phyloP scores from a whole-genome alignment of 306 rosid species.

The Fragaria ananassa region DNA sequence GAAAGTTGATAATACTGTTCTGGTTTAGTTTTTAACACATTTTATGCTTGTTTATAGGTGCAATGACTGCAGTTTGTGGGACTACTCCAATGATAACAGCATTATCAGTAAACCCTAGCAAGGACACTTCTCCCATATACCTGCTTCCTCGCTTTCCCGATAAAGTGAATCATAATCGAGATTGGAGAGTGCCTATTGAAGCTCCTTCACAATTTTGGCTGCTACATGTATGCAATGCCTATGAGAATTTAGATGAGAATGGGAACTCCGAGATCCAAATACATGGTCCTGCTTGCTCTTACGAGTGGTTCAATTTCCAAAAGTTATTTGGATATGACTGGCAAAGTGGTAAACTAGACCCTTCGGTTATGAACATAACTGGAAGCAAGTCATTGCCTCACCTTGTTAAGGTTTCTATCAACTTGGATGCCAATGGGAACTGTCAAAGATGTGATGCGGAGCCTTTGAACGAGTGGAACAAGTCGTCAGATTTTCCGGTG shows the following conservation, averaged over 20 bases:
- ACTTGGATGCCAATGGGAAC: constrained; percentile 42
- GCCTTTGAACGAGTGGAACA: constrained; percentile 48
- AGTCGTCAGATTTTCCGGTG: constrained; percentile 72
- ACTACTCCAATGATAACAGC: constrained; percentile 87
- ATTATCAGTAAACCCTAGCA: constrained; percentile 65
- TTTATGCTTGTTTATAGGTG: constrained; percentile 41
- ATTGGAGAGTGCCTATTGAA: constrained; percentile 74
- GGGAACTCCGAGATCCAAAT: constrained; percentile 58
- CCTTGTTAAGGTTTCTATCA: constrained; percentile 66
- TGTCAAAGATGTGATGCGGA: constrained; percentile 50
- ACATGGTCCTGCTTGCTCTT: constrained; percentile 78
- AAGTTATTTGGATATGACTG: constrained; percentile 83
- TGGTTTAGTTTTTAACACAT: background rate
- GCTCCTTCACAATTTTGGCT: constrained; percentile 83
- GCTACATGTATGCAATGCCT: constrained; percentile 83
- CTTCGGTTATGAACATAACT: constrained; percentile 69
- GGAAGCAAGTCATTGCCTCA: constrained; percentile 50
- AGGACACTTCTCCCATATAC: constrained; percentile 61
- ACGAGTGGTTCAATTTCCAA: constrained; percentile 84
- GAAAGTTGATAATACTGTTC: background rate
- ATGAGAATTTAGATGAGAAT: constrained; percentile 31
- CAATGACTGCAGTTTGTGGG: constrained; percentile 78
- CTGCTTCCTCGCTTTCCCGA: constrained; percentile 64
- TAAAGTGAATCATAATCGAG: constrained; percentile 31
- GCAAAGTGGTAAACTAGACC: constrained; percentile 72